Conservation (phyloP, 75 land plant species). For the Sequoiadendron giganteum region DNA sequence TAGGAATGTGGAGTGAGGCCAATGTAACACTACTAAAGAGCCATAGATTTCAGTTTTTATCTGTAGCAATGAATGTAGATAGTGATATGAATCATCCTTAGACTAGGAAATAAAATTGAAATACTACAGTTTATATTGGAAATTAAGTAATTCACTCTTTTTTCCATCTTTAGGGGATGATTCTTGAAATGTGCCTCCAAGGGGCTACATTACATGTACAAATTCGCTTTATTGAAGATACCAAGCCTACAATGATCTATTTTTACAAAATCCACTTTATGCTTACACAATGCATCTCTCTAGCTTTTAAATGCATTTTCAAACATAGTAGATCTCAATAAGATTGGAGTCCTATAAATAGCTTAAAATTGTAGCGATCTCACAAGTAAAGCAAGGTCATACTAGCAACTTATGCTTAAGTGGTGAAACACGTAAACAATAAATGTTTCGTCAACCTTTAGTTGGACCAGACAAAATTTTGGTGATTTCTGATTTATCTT, state of each 20-base stretch:
- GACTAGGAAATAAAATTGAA: not conserved
- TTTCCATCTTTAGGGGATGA: not conserved
- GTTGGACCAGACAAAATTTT: not conserved
- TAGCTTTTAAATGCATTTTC: not conserved
- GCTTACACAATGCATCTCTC: not conserved
- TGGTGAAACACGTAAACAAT: not conserved
- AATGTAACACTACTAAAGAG: not conserved
- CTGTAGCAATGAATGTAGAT: not conserved
- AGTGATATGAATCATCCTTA: not conserved
- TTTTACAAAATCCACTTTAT: not conserved
- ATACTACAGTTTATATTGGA: not conserved
- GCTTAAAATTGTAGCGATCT: not conserved
- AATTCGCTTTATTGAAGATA: not conserved
- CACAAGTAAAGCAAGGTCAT: not conserved
- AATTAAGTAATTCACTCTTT: not conserved
- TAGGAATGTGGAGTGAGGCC: not conserved
- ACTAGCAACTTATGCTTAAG: not conserved
- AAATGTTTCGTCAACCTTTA: not conserved
- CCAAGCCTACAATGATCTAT: not conserved
- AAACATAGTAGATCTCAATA: not conserved
- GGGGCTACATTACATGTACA: not conserved
- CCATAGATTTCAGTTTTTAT: not conserved
- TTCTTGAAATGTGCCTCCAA: not conserved
- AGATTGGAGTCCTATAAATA: not conserved
- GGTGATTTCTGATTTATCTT: not conserved